A percentile compares a stretch with the other conserved stretches of the same genome.
These are phyloP conservation scores for Xylaria sp. DNA, from an alignment of 2,329 filamentous ascomycete genomes.

Conservation along the genomic window DNA sequence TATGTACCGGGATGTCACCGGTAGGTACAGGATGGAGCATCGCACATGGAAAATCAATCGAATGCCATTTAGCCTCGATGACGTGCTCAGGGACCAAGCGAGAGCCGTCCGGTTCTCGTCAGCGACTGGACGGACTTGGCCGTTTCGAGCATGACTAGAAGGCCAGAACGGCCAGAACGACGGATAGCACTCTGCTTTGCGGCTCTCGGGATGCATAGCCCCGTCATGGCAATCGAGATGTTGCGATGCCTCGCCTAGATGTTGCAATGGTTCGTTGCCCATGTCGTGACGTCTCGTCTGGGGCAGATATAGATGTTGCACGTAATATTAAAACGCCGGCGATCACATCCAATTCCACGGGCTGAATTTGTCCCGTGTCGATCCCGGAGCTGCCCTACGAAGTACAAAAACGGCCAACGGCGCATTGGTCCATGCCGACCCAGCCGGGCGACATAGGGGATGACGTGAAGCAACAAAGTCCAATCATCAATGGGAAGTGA, in stretches of 20 bases:
- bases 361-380: neutral
- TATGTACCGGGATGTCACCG: neutral
- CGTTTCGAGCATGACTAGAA: constrained; percentile 3
- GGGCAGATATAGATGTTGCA: neutral
- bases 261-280: neutral
- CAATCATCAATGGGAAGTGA: neutral
- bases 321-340: neutral
- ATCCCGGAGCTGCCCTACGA: neutral
- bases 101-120: constrained; percentile 26
- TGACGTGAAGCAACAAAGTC: neutral
- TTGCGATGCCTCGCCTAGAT: constrained; percentile 17
- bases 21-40: constrained; percentile 13
- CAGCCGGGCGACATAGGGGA: neutral
- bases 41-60: constrained; percentile 18
- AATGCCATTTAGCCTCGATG: constrained; percentile 36
- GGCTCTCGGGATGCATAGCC: constrained; percentile 22
- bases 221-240: constrained; percentile 3
- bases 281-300: neutral
- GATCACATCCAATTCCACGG: neutral
- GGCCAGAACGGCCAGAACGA: neutral
- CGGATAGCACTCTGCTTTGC: constrained; percentile 5
- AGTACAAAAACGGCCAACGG: neutral
- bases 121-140: constrained; percentile 7
- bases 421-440: neutral
- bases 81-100: constrained; percentile 37